Base-by-base conservation (phyloP, 305 asterid genomes). In the Ajuga reptans region DNA sequence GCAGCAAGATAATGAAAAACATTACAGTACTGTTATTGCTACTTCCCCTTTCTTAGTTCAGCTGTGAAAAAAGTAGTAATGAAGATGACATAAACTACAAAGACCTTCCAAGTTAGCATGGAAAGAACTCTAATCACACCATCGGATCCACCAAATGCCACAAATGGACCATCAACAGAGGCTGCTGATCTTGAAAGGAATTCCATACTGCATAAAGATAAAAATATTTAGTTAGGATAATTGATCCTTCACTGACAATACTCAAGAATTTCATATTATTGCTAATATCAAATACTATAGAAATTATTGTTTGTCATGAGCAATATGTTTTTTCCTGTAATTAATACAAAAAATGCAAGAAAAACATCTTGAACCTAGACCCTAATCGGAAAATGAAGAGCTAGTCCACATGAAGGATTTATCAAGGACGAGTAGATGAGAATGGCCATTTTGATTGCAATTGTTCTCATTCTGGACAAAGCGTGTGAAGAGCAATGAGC, bases 81-180 rank as follows among this genome's bases (percentile, higher is more conserved):
- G 68, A 72, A 51, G 64, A 80, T 9, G 34, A 37, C 12, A 47
- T 47, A 66, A 66, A 72, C 55, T 18, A 16, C 50, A 46, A n/a
- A 75, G 66, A 92, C 98, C 98, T 92, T 92, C 98, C 98, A 92
- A 47, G 98, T 86, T 68, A 92, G 76, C 98, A 92, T 92, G 46
- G 98, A 92, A 71, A 92, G 97, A 75, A 92, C 97, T 88, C 98
- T 85, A 75, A 92, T 92, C 68, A 84, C 95, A 46, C 98, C 98
- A 71, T 92, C 97, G 10, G 98, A 87, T 51, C 89, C 89, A 82
- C 98, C 98, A 82, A 92, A 92, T 68, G 98, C 98, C 79, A 92
- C 97, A 64, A 88, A 88, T 82, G 98, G 98, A 42, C 95, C 98
- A 77, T 92, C 98, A 72, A 75, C 83, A 75, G 85, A 82, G 68